Percentiles rank a stretch among this genome's conserved stretches.
Conservation (phyloP, 2,329 filamentous ascomycete species). For the Remersonia thermophila region DNA sequence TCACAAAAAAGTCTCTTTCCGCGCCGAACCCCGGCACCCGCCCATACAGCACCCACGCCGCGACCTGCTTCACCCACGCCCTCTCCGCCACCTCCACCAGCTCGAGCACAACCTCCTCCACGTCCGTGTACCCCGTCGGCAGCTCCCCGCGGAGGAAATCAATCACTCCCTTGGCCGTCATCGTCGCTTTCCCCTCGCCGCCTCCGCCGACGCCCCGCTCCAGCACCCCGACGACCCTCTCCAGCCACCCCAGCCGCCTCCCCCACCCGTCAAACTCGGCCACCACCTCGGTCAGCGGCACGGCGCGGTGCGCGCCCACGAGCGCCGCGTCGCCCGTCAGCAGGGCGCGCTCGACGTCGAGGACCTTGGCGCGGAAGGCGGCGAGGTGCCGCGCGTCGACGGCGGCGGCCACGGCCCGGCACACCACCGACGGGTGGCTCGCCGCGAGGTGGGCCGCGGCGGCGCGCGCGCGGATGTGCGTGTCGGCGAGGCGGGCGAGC, state of each 20-base stretch:
- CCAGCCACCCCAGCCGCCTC: slow-evolving; percentile 74
- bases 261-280: slow-evolving; percentile 81
- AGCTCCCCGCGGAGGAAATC: slow-evolving; percentile 63
- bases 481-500: slow-evolving; percentile 62
- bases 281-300: slow-evolving; percentile 76
- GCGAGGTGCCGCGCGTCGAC: slow-evolving; percentile 64
- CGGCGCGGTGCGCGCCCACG: slow-evolving; percentile 87
- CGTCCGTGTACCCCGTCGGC: slow-evolving; percentile 78
- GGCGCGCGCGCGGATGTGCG: slow-evolving; percentile 61
- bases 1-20: slow-evolving; percentile 60
- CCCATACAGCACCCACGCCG: slow-evolving; percentile 85
- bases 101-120: slow-evolving; percentile 63
- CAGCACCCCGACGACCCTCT: slow-evolving; percentile 61
- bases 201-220: slow-evolving; percentile 18
- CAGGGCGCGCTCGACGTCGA: slow-evolving; percentile 72
- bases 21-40: slow-evolving; percentile 64
- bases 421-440: slow-evolving; percentile 67
- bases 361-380: slow-evolving; percentile 69
- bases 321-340: slow-evolving; percentile 62
- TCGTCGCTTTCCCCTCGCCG: slow-evolving; percentile 21
- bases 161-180: slow-evolving; percentile 63
- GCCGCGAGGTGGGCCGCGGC: slow-evolving; percentile 55
- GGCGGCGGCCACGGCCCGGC: slow-evolving; percentile 72
- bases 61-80: slow-evolving; percentile 82
- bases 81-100: slow-evolving; percentile 71